These are phyloP conservation scores for Neltuma alba DNA, from an alignment of 306 rosid genomes.

Conservation along the genomic window DNA sequence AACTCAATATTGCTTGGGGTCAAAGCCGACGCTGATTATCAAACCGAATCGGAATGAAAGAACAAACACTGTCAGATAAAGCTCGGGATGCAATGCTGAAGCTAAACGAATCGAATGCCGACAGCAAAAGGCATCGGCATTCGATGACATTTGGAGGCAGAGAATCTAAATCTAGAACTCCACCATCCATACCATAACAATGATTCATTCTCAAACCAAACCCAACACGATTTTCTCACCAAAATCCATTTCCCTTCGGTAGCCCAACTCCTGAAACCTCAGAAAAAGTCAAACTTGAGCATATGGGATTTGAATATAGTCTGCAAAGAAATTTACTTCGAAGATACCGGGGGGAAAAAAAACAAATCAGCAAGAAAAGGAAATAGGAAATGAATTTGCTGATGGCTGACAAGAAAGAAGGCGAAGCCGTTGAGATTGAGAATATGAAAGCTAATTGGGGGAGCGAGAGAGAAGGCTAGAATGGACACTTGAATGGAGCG, in stretches of 20 bases:
- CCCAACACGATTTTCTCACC: neutral
- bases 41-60: slow-evolving; percentile 34
- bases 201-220: neutral
- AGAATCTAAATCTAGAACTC: neutral
- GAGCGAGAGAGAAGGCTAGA: slow-evolving; percentile 39
- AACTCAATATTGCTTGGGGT: neutral
- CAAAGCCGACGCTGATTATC: slow-evolving; percentile 33
- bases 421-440: neutral
- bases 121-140: neutral
- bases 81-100: slow-evolving; percentile 47
- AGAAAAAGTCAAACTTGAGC: neutral
- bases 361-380: neutral
- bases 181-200: neutral
- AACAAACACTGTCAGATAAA: slow-evolving; percentile 45
- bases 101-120: slow-evolving; percentile 50
- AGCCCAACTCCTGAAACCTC: neutral
- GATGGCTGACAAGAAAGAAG: neutral
- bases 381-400: neutral
- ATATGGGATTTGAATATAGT: neutral
- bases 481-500: neutral
- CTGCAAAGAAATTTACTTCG: neutral
- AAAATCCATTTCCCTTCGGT: neutral
- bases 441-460: neutral
- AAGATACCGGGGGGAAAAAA: neutral
- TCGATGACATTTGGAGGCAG: neutral